Conservation (phyloP, 2,329 filamentous ascomycete genomes). For the Gremmenia infestans region DNA sequence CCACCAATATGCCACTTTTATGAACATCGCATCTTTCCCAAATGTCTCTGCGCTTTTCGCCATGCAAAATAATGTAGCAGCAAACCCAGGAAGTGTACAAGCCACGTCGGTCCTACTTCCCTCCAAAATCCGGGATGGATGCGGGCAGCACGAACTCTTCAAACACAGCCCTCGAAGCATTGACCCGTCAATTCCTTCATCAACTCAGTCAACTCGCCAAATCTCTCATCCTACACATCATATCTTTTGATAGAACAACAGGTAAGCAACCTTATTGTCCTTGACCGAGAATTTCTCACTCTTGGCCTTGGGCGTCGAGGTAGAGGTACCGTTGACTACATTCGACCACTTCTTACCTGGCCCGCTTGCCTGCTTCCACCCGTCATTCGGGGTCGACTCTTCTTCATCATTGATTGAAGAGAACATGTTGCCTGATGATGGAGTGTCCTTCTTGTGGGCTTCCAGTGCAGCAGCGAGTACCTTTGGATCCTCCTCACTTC, state of each 20-base stretch:
- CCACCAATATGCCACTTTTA: constrained; percentile 15
- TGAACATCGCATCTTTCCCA: constrained; percentile 13
- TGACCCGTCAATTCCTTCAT: too few species aligned
- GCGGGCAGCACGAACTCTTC: neutral
- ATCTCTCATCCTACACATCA: constrained; percentile 11
- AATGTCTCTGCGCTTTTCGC: constrained; percentile 19
- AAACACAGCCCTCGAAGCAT: neutral
- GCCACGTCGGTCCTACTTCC: neutral
- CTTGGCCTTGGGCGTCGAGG: constrained; percentile 51
- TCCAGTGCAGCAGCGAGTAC: constrained; percentile 61
- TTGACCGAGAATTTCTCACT: constrained; percentile 59
- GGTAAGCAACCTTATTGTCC: constrained; percentile 96
- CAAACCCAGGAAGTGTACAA: constrained; percentile 15
- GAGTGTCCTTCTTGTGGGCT: constrained; percentile 54
- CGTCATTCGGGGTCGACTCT: constrained; percentile 62
- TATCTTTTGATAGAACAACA: constrained; percentile 79
- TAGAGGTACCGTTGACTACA: constrained; percentile 59
- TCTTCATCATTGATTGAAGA: constrained; percentile 59
- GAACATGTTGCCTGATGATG: constrained; percentile 64
- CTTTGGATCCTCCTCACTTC: constrained; percentile 73
- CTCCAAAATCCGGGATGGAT: neutral
- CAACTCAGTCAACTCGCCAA: neutral
- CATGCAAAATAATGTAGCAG: constrained; percentile 11
- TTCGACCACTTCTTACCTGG: constrained; percentile 67
- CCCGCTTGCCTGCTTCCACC: constrained; percentile 86